These are phyloP conservation scores for Rhizopogon vesiculosus DNA, from an alignment of 768 basidiomycete genomes.

Conservation along the genomic window DNA sequence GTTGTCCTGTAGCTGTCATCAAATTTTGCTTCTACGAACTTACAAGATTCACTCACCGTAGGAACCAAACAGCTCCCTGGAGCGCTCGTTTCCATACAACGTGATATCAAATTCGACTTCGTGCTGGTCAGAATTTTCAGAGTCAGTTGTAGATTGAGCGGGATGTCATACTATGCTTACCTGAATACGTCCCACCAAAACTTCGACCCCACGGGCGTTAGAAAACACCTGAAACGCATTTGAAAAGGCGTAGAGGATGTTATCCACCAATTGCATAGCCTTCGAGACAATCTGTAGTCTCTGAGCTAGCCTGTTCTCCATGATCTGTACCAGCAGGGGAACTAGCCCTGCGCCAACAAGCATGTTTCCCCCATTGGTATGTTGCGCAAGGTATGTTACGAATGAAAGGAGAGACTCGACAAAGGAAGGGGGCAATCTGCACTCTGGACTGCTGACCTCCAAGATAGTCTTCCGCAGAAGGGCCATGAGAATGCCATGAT, in stretches of 20 bases:
- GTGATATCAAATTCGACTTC: conserved; percentile 66
- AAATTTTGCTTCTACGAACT: neutral
- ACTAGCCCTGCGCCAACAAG: conserved; percentile 92
- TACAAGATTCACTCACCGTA: conserved; percentile 37
- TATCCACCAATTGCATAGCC: conserved; percentile 89
- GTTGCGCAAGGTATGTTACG: conserved; percentile 81
- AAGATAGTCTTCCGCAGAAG: conserved; percentile 76
- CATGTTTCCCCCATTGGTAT: conserved; percentile 86
- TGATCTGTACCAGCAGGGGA: conserved; percentile 82
- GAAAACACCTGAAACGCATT: conserved; percentile 88
- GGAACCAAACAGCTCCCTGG: conserved; percentile 42
- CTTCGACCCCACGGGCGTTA: conserved; percentile 77
- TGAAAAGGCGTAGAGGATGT: conserved; percentile 83
- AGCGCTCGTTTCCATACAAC: conserved; percentile 43
- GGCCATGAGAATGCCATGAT: conserved; percentile 92
- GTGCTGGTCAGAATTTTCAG: conserved; percentile 34
- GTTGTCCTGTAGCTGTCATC: conserved; percentile 42
- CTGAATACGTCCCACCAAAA: conserved; percentile 83
- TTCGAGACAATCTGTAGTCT: conserved; percentile 79
- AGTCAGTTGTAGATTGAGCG: conserved; percentile 8
- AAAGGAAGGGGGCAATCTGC: conserved; percentile 65
- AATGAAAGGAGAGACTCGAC: conserved; percentile 84
- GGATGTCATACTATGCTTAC: conserved; percentile 36
- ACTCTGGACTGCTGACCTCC: conserved; percentile 65
- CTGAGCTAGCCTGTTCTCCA: conserved; percentile 69